Evolutionary conservation across 257 asterid genomes (phyloP).

Genomic region (Phtheirospermum japonicum): DNA sequence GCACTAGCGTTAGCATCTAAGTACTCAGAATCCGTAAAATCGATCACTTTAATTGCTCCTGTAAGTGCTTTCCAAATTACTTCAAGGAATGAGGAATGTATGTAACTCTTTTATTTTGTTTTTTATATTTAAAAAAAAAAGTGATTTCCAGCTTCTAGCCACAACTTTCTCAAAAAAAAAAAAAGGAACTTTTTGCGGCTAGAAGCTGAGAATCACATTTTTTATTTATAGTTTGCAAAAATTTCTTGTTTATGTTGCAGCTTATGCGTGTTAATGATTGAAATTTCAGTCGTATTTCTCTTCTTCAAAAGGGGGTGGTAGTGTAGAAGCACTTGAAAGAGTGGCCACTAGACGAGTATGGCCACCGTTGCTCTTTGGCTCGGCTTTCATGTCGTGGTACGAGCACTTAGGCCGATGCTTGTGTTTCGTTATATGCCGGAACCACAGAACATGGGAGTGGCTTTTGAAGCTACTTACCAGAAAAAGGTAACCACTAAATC

Average conservation of each 20-base stretch:
- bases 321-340: constrained; percentile 39
- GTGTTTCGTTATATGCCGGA: constrained; percentile 64
- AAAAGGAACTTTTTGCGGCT: too few species aligned
- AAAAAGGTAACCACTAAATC: constrained; percentile 37
- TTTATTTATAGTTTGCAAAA: too few species aligned
- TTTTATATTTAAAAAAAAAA: background rate
- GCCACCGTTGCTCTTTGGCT: constrained; percentile 70
- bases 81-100: background rate
- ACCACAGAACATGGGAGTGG: constrained; percentile 68
- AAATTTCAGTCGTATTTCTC: constrained; percentile 63
- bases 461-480: constrained; percentile 48
- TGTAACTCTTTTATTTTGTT: background rate
- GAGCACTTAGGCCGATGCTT: constrained; percentile 80
- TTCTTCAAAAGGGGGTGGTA: constrained; percentile 44
- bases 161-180: too few species aligned
- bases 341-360: constrained; percentile 64
- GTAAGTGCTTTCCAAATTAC: constrained; percentile 35
- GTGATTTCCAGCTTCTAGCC: too few species aligned
- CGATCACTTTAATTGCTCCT: constrained; percentile 70
- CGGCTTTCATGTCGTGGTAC: constrained; percentile 91
- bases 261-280: background rate
- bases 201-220: too few species aligned
- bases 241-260: background rate
- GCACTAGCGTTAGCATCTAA: constrained; percentile 71
- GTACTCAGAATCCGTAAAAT: constrained; percentile 42